Base-by-base conservation (phyloP, 2,329 filamentous ascomycete species). In the Calonectria naviculata region DNA sequence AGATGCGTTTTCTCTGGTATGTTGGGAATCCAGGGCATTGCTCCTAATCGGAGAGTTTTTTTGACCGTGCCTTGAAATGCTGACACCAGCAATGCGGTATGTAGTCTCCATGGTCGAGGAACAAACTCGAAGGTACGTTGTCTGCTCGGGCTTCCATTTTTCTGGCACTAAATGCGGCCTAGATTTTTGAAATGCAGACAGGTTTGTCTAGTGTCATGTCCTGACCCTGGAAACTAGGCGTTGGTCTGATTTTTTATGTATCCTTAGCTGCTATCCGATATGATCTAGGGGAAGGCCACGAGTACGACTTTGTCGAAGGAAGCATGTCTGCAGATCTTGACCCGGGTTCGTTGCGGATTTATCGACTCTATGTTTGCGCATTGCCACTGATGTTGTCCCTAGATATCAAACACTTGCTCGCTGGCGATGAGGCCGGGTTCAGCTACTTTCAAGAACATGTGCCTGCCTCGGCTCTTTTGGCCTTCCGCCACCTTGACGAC, bases 111-210 rank as follows among this genome's bases (percentile, higher is more conserved):
- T 15, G 56, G 56, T n/a, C 36, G 56, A 21, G 56, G 56, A 19
- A 61, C 56, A 41, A 61, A 41, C 38, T 36, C 56, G 19, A 61
- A 61, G 26, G 56, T 61, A n/a, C 15, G 56, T 3, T 26, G 17
- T 21, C 8, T 31, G 1, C 38, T 61, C 19, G 9, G 7, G 5
- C 13, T 7, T 17, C 8, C 5, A 44, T 29, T 12, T 15, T 42
- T 28, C 17, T 38, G 31, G 17, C 15, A 4, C 52, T 58, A 21
- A 56, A 17, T 19, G 10, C 7, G 21, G 19, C 26, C 15, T 21
- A 61, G 56, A 61, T 61, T 44, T 61, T 61, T 10, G 56, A 61
- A n/a, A 61, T 61, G 56, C 56, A 61, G 12, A 61, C 38, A 44
- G 56, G 56, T 61, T 29, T 13, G 56, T 42, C 8, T 12, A 26